A percentile compares a stretch with the other conserved stretches of the same genome.
Evolutionary conservation across 805 yeast species (phyloP).

Genomic region (Wickerhamomyces silvicola): DNA sequence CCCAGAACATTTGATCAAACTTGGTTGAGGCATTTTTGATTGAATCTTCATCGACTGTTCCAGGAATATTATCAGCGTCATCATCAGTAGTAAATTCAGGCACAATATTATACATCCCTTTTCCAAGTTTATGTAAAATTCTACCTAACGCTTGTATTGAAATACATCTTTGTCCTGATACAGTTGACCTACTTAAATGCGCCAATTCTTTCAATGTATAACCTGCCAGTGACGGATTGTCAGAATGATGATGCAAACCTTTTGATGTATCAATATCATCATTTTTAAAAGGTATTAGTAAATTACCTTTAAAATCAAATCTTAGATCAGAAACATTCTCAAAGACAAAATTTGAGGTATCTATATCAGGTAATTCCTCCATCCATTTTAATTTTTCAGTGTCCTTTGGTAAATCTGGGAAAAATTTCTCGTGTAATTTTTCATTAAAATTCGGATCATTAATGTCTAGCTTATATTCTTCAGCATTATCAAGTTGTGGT

Average conservation of each 20-base stretch:
- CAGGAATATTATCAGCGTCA: conserved; percentile 24
- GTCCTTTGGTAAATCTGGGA: conserved; percentile 85
- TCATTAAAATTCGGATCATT: conserved; percentile 75
- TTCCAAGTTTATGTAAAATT: conserved; percentile 72
- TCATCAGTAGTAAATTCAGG: conserved; percentile 36
- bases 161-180: conserved; percentile 79
- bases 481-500: conserved; percentile 31
- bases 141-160: conserved; percentile 87
- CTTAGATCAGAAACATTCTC: conserved; percentile 61
- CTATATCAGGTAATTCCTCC: conserved; percentile 53
- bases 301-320: conserved; percentile 81
- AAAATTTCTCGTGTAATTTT: conserved; percentile 76
- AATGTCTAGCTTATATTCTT: conserved; percentile 42
- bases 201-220: conserved; percentile 81
- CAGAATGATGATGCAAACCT: conserved; percentile 91
- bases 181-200: conserved; percentile 69
- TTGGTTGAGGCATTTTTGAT: conserved; percentile 24
- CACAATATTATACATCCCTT: conserved; percentile 45
- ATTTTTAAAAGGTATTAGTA: conserved; percentile 54
- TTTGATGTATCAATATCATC: conserved; percentile 40
- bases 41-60: conserved; percentile 29
- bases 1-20: conserved; percentile 55
- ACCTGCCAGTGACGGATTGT: conserved; percentile 85
- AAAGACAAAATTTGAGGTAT: conserved; percentile 25
- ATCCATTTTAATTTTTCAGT: conserved; percentile 86